These are phyloP conservation scores for Eutreptiella sp. DNA, from an alignment of 208 protist genomes.

Conservation along the genomic window DNA sequence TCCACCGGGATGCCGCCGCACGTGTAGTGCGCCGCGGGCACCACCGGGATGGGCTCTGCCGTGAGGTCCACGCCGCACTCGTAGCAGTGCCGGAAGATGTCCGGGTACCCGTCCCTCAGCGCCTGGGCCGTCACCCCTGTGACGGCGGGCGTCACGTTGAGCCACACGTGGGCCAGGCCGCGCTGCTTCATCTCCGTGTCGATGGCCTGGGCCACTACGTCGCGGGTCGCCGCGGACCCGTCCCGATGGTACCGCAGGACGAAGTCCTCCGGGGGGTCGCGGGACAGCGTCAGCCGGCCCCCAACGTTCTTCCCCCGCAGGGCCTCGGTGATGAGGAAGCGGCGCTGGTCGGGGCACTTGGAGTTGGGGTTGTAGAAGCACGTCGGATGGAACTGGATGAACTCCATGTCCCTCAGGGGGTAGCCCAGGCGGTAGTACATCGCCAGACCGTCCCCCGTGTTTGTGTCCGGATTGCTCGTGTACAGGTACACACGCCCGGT, in stretches of 20 bases:
- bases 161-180: slow-evolving; percentile 26
- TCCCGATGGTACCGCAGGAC: slow-evolving; percentile 27
- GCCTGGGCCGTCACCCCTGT: not conserved
- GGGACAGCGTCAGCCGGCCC: not conserved
- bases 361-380: slow-evolving; percentile 31
- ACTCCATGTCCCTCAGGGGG: slow-evolving; percentile 25
- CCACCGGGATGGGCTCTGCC: slow-evolving; percentile 27
- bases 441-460: slow-evolving; percentile 28
- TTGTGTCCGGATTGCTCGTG: slow-evolving; percentile 31
- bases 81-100: slow-evolving; percentile 27
- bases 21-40: slow-evolving; percentile 32
- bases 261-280: no score
- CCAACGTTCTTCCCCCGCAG: slow-evolving; percentile 25
- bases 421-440: slow-evolving; percentile 18
- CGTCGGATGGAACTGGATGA: slow-evolving; percentile 35
- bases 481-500: slow-evolving; percentile 27
- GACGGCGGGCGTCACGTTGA: slow-evolving; percentile 20
- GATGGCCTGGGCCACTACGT: slow-evolving; percentile 31
- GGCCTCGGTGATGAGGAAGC: slow-evolving; percentile 32
- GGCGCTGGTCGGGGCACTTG: no score
- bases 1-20: slow-evolving; percentile 27
- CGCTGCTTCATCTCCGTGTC: slow-evolving; percentile 29
- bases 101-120: slow-evolving; percentile 25
- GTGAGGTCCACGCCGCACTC: slow-evolving; percentile 29
- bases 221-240: slow-evolving; percentile 24